Evolutionary conservation across 2,329 filamentous ascomycete genomes (phyloP).

Genomic region (Penicillium sp.): DNA sequence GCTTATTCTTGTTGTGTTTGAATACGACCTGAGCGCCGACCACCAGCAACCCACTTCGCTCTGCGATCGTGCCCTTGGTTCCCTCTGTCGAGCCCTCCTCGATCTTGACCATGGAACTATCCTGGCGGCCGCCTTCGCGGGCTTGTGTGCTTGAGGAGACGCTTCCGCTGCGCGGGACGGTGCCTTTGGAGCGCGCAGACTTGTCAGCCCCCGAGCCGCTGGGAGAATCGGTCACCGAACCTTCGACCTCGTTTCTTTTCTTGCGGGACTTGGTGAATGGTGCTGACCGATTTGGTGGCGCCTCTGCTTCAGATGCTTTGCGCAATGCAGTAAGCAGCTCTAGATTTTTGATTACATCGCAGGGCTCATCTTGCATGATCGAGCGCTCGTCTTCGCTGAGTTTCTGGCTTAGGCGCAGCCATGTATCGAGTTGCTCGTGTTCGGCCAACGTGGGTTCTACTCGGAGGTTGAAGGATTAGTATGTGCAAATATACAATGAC

Average conservation of each 20-base stretch:
- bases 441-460: constrained; percentile 40
- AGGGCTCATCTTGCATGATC: constrained; percentile 48
- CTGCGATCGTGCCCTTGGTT: constrained; percentile 43
- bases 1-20: constrained; percentile 50
- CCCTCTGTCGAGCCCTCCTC: constrained; percentile 45
- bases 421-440: constrained; percentile 44
- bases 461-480: constrained; percentile 13
- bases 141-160: constrained; percentile 40
- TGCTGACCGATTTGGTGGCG: constrained; percentile 37
- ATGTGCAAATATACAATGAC: neutral
- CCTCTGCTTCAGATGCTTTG: constrained; percentile 47
- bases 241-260: constrained; percentile 45
- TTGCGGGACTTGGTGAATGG: constrained; percentile 45
- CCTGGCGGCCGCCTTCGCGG: constrained; percentile 38
- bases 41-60: constrained; percentile 43
- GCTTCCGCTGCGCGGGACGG: constrained; percentile 40
- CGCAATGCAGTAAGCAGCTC: constrained; percentile 49
- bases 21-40: constrained; percentile 51
- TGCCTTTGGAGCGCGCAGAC: constrained; percentile 43
- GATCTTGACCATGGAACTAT: constrained; percentile 38
- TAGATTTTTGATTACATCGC: constrained; percentile 50
- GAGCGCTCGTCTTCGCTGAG: constrained; percentile 49
- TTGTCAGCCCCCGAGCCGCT: constrained; percentile 45
- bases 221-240: constrained; percentile 45
- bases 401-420: constrained; percentile 47